These are phyloP conservation scores for Tulasnella sp. DNA, from an alignment of 768 basidiomycete species.

Conservation along the genomic window DNA sequence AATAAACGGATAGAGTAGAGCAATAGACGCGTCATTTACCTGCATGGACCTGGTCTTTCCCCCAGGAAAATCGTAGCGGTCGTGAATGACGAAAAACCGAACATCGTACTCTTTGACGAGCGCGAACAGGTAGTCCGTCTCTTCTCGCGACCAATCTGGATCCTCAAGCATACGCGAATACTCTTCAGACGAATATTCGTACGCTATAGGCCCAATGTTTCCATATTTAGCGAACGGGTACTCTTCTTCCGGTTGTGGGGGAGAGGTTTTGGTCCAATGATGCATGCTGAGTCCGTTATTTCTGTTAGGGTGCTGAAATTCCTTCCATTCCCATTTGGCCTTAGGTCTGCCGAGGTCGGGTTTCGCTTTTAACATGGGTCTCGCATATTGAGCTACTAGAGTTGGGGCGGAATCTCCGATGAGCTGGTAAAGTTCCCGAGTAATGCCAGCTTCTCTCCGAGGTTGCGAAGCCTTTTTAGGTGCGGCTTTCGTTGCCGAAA, in stretches of 20 bases:
- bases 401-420: conserved; percentile 91
- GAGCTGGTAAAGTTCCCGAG: conserved; percentile 83
- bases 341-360: conserved; percentile 57
- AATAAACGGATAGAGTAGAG: neutral
- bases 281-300: conserved; percentile 52
- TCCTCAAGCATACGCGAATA: conserved; percentile 63
- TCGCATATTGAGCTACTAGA: conserved; percentile 64
- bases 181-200: conserved; percentile 76
- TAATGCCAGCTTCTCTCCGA: conserved; percentile 84
- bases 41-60: conserved; percentile 52
- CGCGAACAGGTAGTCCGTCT: conserved; percentile 85
- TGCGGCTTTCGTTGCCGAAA: conserved; percentile 35
- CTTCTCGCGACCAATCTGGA: conserved; percentile 79
- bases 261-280: conserved; percentile 71
- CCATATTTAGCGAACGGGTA: conserved; percentile 82
- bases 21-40: conserved; percentile 32
- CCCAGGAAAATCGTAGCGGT: conserved; percentile 72
- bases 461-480: conserved; percentile 31
- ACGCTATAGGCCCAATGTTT: conserved; percentile 38
- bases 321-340: conserved; percentile 69
- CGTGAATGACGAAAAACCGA: conserved; percentile 81
- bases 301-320: conserved; percentile 64
- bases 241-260: conserved; percentile 31
- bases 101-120: conserved; percentile 72
- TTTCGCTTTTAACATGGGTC: conserved; percentile 78